Evolutionary conservation across 2,329 filamentous ascomycete species (phyloP), one percentile per base, ranked within the genome.

Genomic region (Colletotrichum tanaceti): DNA sequence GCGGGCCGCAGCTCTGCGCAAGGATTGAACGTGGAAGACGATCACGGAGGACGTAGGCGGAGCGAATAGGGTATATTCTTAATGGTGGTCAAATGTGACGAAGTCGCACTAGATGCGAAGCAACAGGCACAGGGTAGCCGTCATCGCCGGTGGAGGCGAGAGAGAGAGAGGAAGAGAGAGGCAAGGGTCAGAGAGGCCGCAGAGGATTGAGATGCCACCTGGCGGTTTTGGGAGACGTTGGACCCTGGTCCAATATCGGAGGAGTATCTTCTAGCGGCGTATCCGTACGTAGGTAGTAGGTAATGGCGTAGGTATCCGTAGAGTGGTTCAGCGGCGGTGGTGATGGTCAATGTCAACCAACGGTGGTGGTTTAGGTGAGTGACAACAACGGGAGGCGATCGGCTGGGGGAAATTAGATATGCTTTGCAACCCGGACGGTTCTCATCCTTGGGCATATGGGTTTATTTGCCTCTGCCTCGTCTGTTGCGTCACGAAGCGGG

Each of bases 171-270:
- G 11, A 16, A 49, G 20, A 49, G 46, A 47, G 60, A 5, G 24
- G 64, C 47, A 6, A 49, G 20, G 28, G 46, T 47, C 58, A 52
- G 49, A 54, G 35, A 24, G 50, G 47, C 60, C 58, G 53, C 28
- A 58, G 52, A 68, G 59, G 70, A 47, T 22, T 32, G 69, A 73
- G 71, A 75, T 74, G 75, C 73, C 75, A 76, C 75, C 75, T 76
- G 74, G 72, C 75, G 73, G 72, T 72, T 75, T 65, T 61, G 69
- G 68, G 53, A 63, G 61, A 58, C 72, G 72, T 70, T 71, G 67
- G 62, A 58, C 72, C 73, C 70, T 71, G 67, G 62, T 50, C 62
- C 20, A 71, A 66, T 71, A 60, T 58, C 61, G 41, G 35, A 57
- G 10, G 39, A 44, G 22, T 22, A 28, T 28, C 44, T 53, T 16